Evolutionary conservation across 1,139 yeast species (phyloP), one percentile per base, ranked within the genome.

Genomic region (Candida frijolesensis): DNA sequence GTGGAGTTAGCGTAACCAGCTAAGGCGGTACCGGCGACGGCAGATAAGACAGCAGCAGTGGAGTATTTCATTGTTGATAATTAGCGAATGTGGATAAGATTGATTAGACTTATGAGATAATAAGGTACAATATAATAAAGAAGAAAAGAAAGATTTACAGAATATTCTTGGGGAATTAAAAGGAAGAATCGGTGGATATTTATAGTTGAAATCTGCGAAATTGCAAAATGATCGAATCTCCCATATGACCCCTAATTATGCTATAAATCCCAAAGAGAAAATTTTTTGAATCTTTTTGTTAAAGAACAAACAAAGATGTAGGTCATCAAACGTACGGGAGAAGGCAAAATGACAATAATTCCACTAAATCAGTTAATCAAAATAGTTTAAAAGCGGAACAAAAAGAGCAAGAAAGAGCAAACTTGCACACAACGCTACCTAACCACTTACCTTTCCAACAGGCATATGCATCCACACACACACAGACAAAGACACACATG

Each of bases 11-110:
- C 56, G 61, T 63, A 64, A 42, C 57, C 61, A 56, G 66, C 66
- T 35, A 62, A 53, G 52, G 62, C 60, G 42, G 61, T 50, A 47
- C 56, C 59, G 49, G 60, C 56, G 44, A 53, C 58, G 52, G 66
- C 66, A 48, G 68, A 53, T 54, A 63, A 60, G 50, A 60, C 57
- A 51, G 64, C 60, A 54, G 60, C 58, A 59, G 57, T 57, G 60
- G 56, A 60, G 70, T 54, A 70, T 65, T 69, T 71, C 76, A 70
- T 71, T 56, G 30, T 55, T 63, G 18, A 12, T 32, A 18, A 22
- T n/a, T 33, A 43, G 45, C 45, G 45, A 43, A n/a, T 43, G 45
- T 43, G 25, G 22, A 30, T 25, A 33, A 19, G 27, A 27, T 19
- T 35, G 33, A 37, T 32, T 12, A 42, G n/a, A 34, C 11, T 18